These are phyloP conservation scores for Selaginella tamariscina DNA, from an alignment of 75 land plant species.

Conservation along the genomic window DNA sequence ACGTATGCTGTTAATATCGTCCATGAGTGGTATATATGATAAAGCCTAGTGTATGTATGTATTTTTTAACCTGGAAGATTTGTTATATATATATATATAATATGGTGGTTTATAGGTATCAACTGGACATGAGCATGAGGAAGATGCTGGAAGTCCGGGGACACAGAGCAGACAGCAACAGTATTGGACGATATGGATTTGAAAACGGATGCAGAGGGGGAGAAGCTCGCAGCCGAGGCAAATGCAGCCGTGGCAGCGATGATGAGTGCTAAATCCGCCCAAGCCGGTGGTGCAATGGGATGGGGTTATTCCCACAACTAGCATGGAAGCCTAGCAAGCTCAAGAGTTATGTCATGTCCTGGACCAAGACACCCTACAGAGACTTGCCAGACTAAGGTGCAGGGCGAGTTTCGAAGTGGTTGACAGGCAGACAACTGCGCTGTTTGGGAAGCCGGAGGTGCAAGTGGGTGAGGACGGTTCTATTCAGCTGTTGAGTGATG, in stretches of 20 bases:
- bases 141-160: constrained; percentile 26
- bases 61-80: too few relatives aligned
- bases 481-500: background rate
- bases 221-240: background rate
- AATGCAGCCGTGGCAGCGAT: background rate
- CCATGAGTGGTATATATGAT: too few relatives aligned
- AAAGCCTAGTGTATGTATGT: too few relatives aligned
- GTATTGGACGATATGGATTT: constrained; percentile 17
- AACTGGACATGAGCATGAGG: constrained; percentile 54
- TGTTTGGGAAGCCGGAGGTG: background rate
- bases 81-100: too few relatives aligned
- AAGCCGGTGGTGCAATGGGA: background rate
- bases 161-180: constrained; percentile 17
- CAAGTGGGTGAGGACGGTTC: background rate
- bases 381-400: background rate
- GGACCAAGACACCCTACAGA: background rate
- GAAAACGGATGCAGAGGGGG: constrained; percentile 23
- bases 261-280: background rate
- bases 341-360: constrained; percentile 1
- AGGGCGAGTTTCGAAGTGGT: background rate
- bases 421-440: background rate
- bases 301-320: background rate
- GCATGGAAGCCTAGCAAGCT: constrained; percentile 27
- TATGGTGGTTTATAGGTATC: too few relatives aligned
- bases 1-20: too few relatives aligned